Conservation (phyloP, 352 stramenopile species). For the Blastocystis sp. region DNA sequence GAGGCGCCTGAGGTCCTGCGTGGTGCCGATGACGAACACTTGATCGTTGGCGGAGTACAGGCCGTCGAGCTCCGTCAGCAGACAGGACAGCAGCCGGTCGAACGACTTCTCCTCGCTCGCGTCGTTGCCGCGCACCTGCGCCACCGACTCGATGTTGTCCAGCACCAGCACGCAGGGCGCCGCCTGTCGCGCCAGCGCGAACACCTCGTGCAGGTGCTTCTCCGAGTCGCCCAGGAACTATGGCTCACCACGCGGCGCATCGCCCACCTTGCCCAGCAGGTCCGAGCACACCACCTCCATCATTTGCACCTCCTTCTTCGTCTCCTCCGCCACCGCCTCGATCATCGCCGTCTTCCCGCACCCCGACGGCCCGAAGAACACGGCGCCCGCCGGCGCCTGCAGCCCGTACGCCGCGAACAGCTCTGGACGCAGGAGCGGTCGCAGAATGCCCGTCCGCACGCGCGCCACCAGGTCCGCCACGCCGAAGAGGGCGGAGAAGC, state of each 20-base stretch:
- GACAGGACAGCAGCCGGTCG: conserved; percentile 83
- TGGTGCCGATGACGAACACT: conserved; percentile 81
- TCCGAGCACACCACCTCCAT: conserved; percentile 83
- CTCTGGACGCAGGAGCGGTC: conserved; percentile 55
- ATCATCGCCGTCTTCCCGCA: conserved; percentile 71
- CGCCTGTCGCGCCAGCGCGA: conserved; percentile 80
- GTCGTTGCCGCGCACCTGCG: conserved; percentile 81
- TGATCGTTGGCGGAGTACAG: conserved; percentile 71
- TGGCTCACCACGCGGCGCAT: not conserved
- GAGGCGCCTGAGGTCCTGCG: conserved; percentile 77
- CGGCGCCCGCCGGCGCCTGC: conserved; percentile 67
- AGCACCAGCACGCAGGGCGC: conserved; percentile 85
- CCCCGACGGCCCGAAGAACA: conserved; percentile 72
- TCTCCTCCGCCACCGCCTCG: conserved; percentile 60
- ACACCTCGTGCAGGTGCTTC: conserved; percentile 81
- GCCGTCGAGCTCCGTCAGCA: conserved; percentile 86
- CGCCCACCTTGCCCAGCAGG: conserved; percentile 80
- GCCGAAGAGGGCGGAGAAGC: conserved; percentile 43
- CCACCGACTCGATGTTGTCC: conserved; percentile 85
- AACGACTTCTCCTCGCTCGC: conserved; percentile 85
- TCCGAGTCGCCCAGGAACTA: conserved; percentile 80
- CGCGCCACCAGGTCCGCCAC: conserved; percentile 4
- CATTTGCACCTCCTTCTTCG: conserved; percentile 73
- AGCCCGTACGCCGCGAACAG: conserved; percentile 34
- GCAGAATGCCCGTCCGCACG: conserved; percentile 42